phyloP scores from a whole-genome alignment of 768 basidiomycete species.

The Xanthoconium stramineum region DNA sequence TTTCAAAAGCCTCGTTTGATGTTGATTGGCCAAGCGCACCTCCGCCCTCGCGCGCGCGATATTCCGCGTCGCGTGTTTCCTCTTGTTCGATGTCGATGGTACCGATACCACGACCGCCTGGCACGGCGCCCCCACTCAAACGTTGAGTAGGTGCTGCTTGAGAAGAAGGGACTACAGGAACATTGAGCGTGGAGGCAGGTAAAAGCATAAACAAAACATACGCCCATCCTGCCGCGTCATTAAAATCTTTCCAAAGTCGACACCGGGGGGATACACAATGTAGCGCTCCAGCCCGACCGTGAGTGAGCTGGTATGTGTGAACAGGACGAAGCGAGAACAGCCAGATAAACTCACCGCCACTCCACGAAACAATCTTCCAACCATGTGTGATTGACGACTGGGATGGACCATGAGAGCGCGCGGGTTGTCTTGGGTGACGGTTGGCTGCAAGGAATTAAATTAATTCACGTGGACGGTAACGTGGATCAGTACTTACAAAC shows the following conservation, averaged over 20 bases:
- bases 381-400: constrained; percentile 88
- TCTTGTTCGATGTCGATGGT: constrained; percentile 22
- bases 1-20: neutral
- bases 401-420: constrained; percentile 77
- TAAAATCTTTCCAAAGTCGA: constrained; percentile 56
- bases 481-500: constrained; percentile 53
- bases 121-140: constrained; percentile 25
- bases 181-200: no score
- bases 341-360: constrained; percentile 48
- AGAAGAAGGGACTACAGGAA: constrained; percentile 2
- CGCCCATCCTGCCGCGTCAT: constrained; percentile 20
- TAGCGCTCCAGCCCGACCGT: constrained; percentile 66
- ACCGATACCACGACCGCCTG: constrained; percentile 29
- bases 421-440: constrained; percentile 61
- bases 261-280: constrained; percentile 60
- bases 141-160: constrained; percentile 1
- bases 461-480: neutral
- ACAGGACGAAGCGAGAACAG: neutral
- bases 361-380: constrained; percentile 84
- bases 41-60: neutral
- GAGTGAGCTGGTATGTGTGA: constrained; percentile 36
- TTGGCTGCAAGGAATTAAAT: constrained; percentile 26
- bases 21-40: neutral
- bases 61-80: constrained; percentile 16
- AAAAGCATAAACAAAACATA: constrained; percentile 1